Evolutionary conservation across 768 basidiomycete genomes (phyloP).

Genomic region (Lactifluus hygrophoroides): DNA sequence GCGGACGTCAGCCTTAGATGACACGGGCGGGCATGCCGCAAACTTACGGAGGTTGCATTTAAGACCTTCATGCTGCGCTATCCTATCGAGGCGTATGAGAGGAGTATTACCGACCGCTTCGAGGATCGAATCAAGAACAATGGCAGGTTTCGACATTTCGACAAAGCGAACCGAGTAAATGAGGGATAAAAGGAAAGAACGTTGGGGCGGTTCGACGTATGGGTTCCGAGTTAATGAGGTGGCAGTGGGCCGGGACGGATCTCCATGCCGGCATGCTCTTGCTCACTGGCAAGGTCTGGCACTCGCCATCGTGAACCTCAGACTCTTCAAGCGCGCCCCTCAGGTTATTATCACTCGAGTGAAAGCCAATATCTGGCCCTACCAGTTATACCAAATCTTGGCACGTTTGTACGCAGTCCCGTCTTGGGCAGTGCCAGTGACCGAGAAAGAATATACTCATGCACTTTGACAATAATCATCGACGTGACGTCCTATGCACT

Average conservation of each 20-base stretch:
- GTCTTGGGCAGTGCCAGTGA: too few relatives aligned
- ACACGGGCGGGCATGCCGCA: not conserved
- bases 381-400: too few relatives aligned
- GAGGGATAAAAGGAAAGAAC: not conserved
- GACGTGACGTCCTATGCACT: too few relatives aligned
- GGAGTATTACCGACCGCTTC: constrained; percentile 90
- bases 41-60: constrained; percentile 84
- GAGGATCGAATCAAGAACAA: constrained; percentile 67
- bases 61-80: constrained; percentile 64
- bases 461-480: too few relatives aligned
- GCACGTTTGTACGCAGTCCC: too few relatives aligned
- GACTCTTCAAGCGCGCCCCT: too few relatives aligned
- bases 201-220: not conserved
- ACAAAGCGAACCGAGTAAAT: not conserved
- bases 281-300: too few relatives aligned
- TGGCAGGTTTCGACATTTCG: constrained; percentile 38
- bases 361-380: too few relatives aligned
- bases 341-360: too few relatives aligned
- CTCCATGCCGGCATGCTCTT: not conserved
- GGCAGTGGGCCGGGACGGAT: not conserved
- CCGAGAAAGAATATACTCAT: too few relatives aligned
- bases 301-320: too few relatives aligned
- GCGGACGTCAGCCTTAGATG: not conserved
- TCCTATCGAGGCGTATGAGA: constrained; percentile 74
- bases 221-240: not conserved